Evolutionary conservation across 2,329 filamentous ascomycete genomes (phyloP), one percentile per base, ranked within the genome.

Genomic region (Fusarium tupiense): DNA sequence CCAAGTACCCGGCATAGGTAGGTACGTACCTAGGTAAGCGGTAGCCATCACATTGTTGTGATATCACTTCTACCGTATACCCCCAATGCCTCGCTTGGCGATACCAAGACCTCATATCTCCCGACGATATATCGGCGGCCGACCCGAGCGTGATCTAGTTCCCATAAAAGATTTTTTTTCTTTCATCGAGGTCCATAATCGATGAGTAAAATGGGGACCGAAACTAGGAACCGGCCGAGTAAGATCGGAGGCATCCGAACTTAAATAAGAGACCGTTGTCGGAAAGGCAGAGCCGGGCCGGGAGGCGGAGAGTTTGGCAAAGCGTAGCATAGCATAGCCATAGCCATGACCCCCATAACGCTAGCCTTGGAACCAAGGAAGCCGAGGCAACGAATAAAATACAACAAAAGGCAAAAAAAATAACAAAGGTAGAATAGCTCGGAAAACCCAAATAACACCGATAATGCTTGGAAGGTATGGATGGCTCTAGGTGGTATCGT

Each of bases 401-500:
- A 58, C 50, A 64, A 41, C 29, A 46, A 62, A 49, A 47, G 41
- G 37, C 41, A 66, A 69, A 46, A 20, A 20, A 35, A 35, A 47
- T 22, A 29, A 14, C 9, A 19, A 53, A 29, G 14, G 16, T 35
- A 53, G 35, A 73, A 59, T 53, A 52, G 50, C 62, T 54, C 31
- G 29, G 37, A 60, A 73, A 68, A 44, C 64, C 52, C 53, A 37
- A 75, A 73, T 73, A 79, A 79, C 78, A 80, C 78, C 79, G 66
- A 67, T 76, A 67, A 80, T 80, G 77, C 78, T 76, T 72, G 64
- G 62, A 73, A 78, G 72, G 72, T 68, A 71, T 72, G 74, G 70
- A 71, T 72, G 74, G 69, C 71, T 80, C 78, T 80, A 80, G 67
- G 69, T 78, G 75, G 76, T 79, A 79, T 78, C 74, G 71, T 75